These are phyloP conservation scores for Isabelozyma rhagii DNA, from an alignment of 805 yeast species.

Conservation along the genomic window DNA sequence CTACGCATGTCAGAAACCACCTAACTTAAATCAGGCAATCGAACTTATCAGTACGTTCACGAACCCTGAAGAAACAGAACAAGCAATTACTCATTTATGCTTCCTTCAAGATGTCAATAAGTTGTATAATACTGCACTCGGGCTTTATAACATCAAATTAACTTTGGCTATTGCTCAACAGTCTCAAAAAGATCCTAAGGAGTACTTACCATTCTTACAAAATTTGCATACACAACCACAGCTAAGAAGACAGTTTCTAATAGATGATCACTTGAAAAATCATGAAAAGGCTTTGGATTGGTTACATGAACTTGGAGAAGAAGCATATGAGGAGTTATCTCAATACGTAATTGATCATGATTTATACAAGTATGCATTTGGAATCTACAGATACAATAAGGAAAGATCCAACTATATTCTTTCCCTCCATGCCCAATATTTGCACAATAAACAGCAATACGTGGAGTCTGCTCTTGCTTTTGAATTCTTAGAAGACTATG, in stretches of 20 bases:
- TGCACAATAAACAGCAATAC: conserved; percentile 55
- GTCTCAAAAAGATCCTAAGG: conserved; percentile 97
- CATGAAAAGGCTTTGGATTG: conserved; percentile 66
- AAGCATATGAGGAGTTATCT: conserved; percentile 50
- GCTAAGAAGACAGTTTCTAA: conserved; percentile 65
- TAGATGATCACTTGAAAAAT: conserved; percentile 75
- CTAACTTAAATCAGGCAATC: conserved; percentile 76
- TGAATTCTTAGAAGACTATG: conserved; percentile 59
- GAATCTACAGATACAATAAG: conserved; percentile 47
- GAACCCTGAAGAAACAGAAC: conserved; percentile 45
- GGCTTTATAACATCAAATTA: conserved; percentile 76
- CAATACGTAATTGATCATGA: conserved; percentile 67
- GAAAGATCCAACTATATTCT: conserved; percentile 54
- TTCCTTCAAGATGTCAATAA: conserved; percentile 86
- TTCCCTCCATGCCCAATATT: conserved; percentile 57
- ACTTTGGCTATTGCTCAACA: conserved; percentile 88
- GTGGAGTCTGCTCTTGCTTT: conserved; percentile 76
- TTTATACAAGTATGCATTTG: conserved; percentile 67
- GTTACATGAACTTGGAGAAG: conserved; percentile 48
- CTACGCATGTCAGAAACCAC: conserved; percentile 87
- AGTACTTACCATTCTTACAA: conserved; percentile 89
- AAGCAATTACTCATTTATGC: conserved; percentile 77
- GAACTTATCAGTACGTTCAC: conserved; percentile 53
- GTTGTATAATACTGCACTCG: conserved; percentile 75
- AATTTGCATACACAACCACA: conserved; percentile 65